Percentiles rank a stretch among this genome's conserved stretches.
Conservation (phyloP, 208 protist genomes). For the Trichomonas gallinae region DNA sequence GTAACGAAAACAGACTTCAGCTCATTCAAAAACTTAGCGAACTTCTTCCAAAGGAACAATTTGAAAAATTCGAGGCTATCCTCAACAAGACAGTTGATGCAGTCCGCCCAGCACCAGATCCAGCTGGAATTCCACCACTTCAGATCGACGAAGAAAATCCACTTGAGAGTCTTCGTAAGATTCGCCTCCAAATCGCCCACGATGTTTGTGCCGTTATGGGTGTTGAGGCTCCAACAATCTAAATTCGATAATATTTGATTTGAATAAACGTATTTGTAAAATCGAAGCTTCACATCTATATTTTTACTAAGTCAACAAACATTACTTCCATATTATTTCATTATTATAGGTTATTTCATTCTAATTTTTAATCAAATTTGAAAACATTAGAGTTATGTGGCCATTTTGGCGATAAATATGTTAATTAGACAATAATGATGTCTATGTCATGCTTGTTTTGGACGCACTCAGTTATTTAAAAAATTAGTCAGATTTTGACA, state of each 20-base stretch:
- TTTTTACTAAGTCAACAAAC: too few relatives aligned
- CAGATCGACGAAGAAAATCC: conserved; percentile 18
- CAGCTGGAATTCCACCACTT: not conserved
- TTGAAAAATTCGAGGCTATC: not conserved
- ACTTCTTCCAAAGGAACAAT: conserved; percentile 8
- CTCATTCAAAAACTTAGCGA: not conserved
- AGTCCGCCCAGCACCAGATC: not conserved
- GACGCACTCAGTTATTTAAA: too few relatives aligned
- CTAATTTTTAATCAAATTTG: too few relatives aligned
- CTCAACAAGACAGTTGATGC: not conserved
- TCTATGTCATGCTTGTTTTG: too few relatives aligned
- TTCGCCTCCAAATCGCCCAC: not conserved
- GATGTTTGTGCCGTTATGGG: not conserved
- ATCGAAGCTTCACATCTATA: not conserved
- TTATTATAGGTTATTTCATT: too few relatives aligned
- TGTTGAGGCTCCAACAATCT: not conserved
- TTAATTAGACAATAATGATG: too few relatives aligned
- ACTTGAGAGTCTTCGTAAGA: not conserved
- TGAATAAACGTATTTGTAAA: not conserved
- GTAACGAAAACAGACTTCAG: not conserved
- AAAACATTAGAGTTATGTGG: too few relatives aligned
- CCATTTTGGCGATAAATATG: too few relatives aligned
- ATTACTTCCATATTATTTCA: too few relatives aligned
- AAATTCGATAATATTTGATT: not conserved
- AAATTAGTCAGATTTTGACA: too few relatives aligned